A percentile compares a stretch with the other conserved stretches of the same genome.
These are phyloP conservation scores for Lupinus albus DNA, from an alignment of 306 rosid genomes.

Conservation along the genomic window DNA sequence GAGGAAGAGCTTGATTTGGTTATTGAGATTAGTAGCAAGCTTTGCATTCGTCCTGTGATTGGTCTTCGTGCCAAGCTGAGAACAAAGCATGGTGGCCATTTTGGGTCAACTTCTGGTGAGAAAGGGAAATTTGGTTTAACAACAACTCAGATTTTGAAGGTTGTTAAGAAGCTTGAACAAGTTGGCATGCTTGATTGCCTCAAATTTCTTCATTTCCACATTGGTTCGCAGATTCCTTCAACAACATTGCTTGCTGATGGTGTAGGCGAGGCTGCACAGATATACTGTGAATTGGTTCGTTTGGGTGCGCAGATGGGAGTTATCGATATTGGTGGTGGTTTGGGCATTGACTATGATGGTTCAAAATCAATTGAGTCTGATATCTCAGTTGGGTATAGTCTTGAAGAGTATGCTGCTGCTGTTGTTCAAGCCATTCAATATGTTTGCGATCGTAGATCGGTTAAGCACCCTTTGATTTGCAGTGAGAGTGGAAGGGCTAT, in stretches of 20 bases:
- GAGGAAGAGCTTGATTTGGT: constrained; percentile 70
- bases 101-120: constrained; percentile 74
- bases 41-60: constrained; percentile 58
- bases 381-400: constrained; percentile 57
- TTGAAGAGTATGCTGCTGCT: constrained; percentile 60
- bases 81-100: constrained; percentile 70
- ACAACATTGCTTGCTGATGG: constrained; percentile 63
- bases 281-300: constrained; percentile 66
- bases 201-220: constrained; percentile 69
- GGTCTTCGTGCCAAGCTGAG: constrained; percentile 67
- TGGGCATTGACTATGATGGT: constrained; percentile 73
- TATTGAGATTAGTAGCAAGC: constrained; percentile 51
- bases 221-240: constrained; percentile 73
- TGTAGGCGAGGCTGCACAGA: constrained; percentile 66
- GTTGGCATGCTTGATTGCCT: constrained; percentile 65
- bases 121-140: constrained; percentile 72
- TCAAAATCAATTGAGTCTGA: constrained; percentile 60
- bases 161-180: constrained; percentile 60
- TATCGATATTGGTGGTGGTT: constrained; percentile 69
- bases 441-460: constrained; percentile 56
- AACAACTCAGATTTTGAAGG: constrained; percentile 58
- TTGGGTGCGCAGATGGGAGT: constrained; percentile 66
- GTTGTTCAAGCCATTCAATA: constrained; percentile 52
- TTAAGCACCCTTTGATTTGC: constrained; percentile 73
- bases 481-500: constrained; percentile 89